phyloP scores from a whole-genome alignment of 768 basidiomycete genomes.

The Kockovaella imperatae region DNA sequence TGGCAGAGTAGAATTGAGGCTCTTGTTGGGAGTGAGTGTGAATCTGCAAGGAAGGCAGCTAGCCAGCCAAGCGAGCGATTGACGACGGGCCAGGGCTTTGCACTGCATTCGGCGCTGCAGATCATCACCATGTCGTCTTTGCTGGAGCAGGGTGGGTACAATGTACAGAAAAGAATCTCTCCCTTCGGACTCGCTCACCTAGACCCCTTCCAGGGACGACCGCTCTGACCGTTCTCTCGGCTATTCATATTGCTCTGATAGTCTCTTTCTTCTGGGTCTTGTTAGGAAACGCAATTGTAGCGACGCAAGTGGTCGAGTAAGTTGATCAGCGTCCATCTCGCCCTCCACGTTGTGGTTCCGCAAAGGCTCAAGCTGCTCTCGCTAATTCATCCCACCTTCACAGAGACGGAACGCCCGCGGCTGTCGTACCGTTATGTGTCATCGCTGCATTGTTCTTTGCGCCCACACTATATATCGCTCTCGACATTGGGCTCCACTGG shows the following conservation, averaged over 20 bases:
- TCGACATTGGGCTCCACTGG: constrained; percentile 69
- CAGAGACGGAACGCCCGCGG: constrained; percentile 32
- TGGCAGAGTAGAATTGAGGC: constrained; percentile 49
- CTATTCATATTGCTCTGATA: constrained; percentile 71
- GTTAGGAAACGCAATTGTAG: constrained; percentile 47
- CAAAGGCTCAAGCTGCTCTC: background rate
- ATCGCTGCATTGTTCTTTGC: constrained; percentile 66
- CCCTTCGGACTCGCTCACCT: background rate
- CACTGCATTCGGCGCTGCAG: constrained; percentile 61
- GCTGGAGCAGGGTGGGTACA: constrained; percentile 56
- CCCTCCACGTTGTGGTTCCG: background rate
- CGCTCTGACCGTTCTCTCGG: constrained; percentile 60
- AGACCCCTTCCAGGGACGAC: constrained; percentile 48
- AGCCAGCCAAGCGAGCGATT: too few species aligned
- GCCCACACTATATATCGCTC: constrained; percentile 69
- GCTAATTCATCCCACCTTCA: background rate
- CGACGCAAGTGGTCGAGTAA: constrained; percentile 75
- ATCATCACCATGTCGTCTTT: constrained; percentile 72
- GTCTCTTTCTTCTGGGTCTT: constrained; percentile 63
- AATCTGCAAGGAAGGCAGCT: background rate
- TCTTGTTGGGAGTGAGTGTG: constrained; percentile 31
- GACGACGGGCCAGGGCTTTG: constrained; percentile 32
- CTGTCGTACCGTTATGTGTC: constrained; percentile 53
- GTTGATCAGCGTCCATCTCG: constrained; percentile 50
- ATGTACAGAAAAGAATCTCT: background rate